Evolutionary conservation across 306 rosid species (phyloP).

Genomic region (Mucuna pruriens): DNA sequence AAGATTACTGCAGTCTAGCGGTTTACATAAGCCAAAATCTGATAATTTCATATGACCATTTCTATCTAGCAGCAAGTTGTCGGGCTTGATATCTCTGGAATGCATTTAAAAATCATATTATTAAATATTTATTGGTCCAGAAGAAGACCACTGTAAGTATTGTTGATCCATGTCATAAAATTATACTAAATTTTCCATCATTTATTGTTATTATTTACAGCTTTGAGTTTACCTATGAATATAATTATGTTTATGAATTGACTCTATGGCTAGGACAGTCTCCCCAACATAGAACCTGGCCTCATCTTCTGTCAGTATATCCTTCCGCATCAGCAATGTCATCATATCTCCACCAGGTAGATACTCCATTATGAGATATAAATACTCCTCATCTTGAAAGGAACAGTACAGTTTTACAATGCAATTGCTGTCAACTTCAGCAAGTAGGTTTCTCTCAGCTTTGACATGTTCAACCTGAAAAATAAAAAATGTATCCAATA

Average conservation of each 20-base stretch:
- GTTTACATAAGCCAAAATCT: constrained; percentile 91
- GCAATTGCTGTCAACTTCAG: constrained; percentile 88
- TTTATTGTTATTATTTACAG: background rate
- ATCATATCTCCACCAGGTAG: constrained; percentile 96
- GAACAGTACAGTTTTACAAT: constrained; percentile 90
- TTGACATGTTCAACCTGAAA: constrained; percentile 89
- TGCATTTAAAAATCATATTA: constrained; percentile 30
- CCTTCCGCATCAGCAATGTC: constrained; percentile 90
- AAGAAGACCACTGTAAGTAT: constrained; percentile 27
- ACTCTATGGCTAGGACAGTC: constrained; percentile 89
- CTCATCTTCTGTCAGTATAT: constrained; percentile 76
- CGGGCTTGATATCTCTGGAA: constrained; percentile 91
- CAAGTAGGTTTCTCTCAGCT: constrained; percentile 92
- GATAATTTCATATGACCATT: constrained; percentile 88
- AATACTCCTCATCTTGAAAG: constrained; percentile 84
- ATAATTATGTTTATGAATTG: constrained; percentile 87
- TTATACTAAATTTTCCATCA: constrained; percentile 22
- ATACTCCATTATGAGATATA: constrained; percentile 93
- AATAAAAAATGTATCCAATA: constrained; percentile 39
- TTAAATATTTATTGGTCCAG: constrained; percentile 29
- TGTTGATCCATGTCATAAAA: constrained; percentile 4
- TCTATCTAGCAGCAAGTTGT: constrained; percentile 80
- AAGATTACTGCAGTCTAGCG: constrained; percentile 76
- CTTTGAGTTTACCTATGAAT: constrained; percentile 70
- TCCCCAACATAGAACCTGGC: constrained; percentile 87